Base-by-base conservation (phyloP, 1,139 yeast species). In the Geotrichum restrictum region DNA sequence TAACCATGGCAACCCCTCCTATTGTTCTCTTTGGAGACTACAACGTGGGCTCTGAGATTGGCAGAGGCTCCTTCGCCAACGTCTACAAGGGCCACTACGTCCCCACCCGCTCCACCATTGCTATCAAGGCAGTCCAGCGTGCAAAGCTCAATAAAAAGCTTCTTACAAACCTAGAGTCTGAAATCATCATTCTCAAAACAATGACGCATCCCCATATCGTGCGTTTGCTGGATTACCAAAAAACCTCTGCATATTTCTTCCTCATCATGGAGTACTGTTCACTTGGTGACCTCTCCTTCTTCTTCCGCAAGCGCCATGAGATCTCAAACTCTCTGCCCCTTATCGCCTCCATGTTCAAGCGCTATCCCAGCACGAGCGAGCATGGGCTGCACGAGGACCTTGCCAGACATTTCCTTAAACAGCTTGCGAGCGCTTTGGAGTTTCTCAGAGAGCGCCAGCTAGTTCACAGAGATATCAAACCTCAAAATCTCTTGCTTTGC, bases 251-350 rank as follows among this genome's bases (percentile, higher is more conserved):
- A 13, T 89, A 91, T 69, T 88, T 89, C 71, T 94, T 88, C 68
- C 74, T 93, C 59, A 82, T 91, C n/a, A 93, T 93, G 98, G 98
- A 93, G 67, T 93, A 88, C 70, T 93, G 98, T 66, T 83, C 97
- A 0, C 75, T 93, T 69, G 98, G 98, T 11, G 98, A 93, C 70
- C 76, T 93, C 57, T 86, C 95, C 0, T 88, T 83, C 64, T 85
- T 93, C 62, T 89, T 93, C 53, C 80, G 88, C 62, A 83, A 81
- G 66, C 78, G 93, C 64, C 79, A 79, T 59, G 88, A 85, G 65
- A 73, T 91, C 44, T 79, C 81, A 33, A 77, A 79, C 59, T 81
- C 87, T 3, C 89, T 88, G 66, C 97, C 97, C 0, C 78, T 87
- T 44, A 80, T 91, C 39, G 82, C 84, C 31, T 80, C 88, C 1